A percentile compares a stretch with the other conserved stretches of the same genome.
These are phyloP conservation scores for Carallia pectinifolia DNA, from an alignment of 345 rosid genomes.

Conservation along the genomic window DNA sequence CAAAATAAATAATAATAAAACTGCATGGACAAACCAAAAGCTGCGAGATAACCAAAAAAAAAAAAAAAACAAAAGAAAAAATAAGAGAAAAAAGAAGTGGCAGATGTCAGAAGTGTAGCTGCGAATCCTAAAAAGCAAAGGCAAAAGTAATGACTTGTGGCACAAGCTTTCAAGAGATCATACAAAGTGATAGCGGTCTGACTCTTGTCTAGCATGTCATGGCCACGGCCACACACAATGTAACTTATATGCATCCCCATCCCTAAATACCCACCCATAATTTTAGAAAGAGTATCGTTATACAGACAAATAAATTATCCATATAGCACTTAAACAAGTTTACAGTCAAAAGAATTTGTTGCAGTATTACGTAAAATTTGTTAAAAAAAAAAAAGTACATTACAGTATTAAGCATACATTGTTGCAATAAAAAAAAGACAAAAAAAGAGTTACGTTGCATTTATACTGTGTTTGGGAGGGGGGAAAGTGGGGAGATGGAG, in stretches of 20 bases:
- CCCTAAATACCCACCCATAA: background rate
- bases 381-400: too few relatives aligned
- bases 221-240: conserved; percentile 21
- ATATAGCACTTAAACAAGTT: too few relatives aligned
- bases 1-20: background rate
- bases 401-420: too few relatives aligned
- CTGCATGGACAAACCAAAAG: background rate
- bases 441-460: too few relatives aligned
- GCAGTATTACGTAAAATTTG: too few relatives aligned
- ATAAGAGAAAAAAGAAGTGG: background rate
- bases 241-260: background rate
- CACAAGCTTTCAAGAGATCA: conserved; percentile 31
- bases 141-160: conserved; percentile 32
- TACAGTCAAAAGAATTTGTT: too few relatives aligned
- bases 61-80: too few relatives aligned
- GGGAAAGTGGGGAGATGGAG: too few relatives aligned
- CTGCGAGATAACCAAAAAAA: background rate
- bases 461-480: too few relatives aligned
- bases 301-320: too few relatives aligned
- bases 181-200: conserved; percentile 8
- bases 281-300: too few relatives aligned
- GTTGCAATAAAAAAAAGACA: too few relatives aligned
- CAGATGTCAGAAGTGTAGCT: background rate
- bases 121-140: conserved; percentile 38
- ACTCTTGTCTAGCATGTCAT: conserved; percentile 24